Evolutionary conservation across 2,329 filamentous ascomycete genomes (phyloP).

Genomic region (Fusarium poae): DNA sequence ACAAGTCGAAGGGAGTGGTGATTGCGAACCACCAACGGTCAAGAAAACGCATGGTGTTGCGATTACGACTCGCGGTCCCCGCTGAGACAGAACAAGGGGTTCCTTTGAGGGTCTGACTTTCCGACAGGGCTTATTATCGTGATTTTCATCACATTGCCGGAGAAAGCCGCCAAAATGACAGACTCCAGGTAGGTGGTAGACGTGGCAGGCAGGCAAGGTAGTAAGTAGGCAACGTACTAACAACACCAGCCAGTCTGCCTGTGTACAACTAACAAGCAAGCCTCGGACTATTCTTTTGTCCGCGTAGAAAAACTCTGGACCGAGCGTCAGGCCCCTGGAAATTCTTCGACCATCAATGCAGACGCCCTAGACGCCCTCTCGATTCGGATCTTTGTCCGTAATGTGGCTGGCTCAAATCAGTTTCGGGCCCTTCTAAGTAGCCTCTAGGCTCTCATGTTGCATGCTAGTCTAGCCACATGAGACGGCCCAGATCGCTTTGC

Average conservation of each 20-base stretch:
- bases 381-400: slow-evolving; percentile 43
- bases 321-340: slow-evolving; percentile 31
- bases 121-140: slow-evolving; percentile 34
- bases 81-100: slow-evolving; percentile 25
- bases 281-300: slow-evolving; percentile 2
- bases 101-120: slow-evolving; percentile 31
- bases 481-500: slow-evolving; percentile 16
- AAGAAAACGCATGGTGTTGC: slow-evolving; percentile 38
- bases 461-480: slow-evolving; percentile 22
- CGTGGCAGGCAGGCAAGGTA: not conserved
- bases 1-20: slow-evolving; percentile 41
- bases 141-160: slow-evolving; percentile 23
- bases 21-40: slow-evolving; percentile 29
- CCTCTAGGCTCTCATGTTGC: slow-evolving; percentile 24
- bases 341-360: slow-evolving; percentile 30
- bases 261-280: not conserved
- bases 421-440: slow-evolving; percentile 28
- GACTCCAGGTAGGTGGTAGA: not conserved
- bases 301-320: slow-evolving; percentile 9
- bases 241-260: too few species aligned
- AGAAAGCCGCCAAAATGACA: slow-evolving; percentile 22
- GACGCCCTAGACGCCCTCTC: slow-evolving; percentile 42
- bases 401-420: slow-evolving; percentile 49
- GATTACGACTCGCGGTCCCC: slow-evolving; percentile 32
- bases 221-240: too few species aligned